Conservation (phyloP, 2,329 filamentous ascomycete genomes). For the Paecilomyces sp. region DNA sequence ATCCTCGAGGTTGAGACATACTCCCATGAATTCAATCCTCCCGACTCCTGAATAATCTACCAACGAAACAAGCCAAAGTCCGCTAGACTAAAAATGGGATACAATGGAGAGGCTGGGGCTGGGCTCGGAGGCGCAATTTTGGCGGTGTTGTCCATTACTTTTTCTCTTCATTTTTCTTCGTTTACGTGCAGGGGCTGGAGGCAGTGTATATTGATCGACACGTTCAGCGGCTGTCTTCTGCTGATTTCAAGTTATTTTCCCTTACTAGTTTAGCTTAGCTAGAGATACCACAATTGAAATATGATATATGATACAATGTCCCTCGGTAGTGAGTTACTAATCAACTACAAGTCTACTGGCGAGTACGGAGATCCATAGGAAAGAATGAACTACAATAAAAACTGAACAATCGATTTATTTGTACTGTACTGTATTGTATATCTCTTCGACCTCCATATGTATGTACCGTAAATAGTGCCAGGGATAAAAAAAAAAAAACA, state of each 20-base stretch:
- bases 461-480: neutral
- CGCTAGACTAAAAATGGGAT: neutral
- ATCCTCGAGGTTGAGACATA: constrained; percentile 7
- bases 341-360: neutral
- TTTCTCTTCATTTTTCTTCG: neutral
- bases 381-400: neutral
- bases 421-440: neutral
- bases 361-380: neutral
- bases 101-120: neutral
- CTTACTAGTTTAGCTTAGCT: neutral
- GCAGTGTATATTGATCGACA: neutral
- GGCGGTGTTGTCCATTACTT: neutral
- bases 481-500: neutral
- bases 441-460: neutral
- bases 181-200: neutral
- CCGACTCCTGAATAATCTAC: neutral
- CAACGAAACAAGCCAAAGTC: neutral
- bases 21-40: neutral
- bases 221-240: neutral
- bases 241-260: neutral
- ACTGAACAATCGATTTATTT: neutral
- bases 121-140: neutral
- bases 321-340: neutral
- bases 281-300: neutral
- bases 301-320: neutral